Base-by-base conservation (phyloP, 495 filamentous ascomycete species). In the Xylaria venustula region DNA sequence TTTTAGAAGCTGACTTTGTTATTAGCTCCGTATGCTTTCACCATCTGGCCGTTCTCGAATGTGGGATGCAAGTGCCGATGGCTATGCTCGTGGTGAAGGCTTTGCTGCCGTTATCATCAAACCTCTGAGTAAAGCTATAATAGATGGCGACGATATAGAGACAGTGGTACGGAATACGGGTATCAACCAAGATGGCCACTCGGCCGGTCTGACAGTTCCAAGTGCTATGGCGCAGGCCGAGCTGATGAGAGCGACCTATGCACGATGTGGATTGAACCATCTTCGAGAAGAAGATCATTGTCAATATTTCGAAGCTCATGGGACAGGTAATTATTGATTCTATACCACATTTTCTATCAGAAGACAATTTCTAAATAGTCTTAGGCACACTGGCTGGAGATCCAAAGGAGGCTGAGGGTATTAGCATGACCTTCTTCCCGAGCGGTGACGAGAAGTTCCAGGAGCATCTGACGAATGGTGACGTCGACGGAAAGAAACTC, bases 71-170 rank as follows among this genome's bases (percentile, higher is more conserved):
- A 47, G 63, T 0, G 88, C 85, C 0, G 76, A 87, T 66, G 88
- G 88, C 0, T 90, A 87, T 67, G 88, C 23, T 0, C 81, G 88
- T 7, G 78, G 86, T 19, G 83, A 81, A n/a, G 76, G 88, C 0
- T 82, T 71, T 0, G 79, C 69, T 14, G 76, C 76, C 0, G 30
- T 89, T 0, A 68, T 81, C 2, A 47, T 91, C 8, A 91, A 90
- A 64, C 65, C 66, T 7, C 73, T 88, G 65, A 75, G 11, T 45
- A 74, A 81, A 28, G 87, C 81, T 0, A 34, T 81, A 2, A 53
- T 63, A 1, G 79, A 81, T 51, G 73, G 75, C 2, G 75, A 84
- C 53, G 77, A 81, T 0, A 84, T 89, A 26, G 76, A 85, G 17
- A 79, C 75, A 15, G 66, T 90, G 3, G 84, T 91, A 54, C 77